Base-by-base conservation (phyloP, 2,329 filamentous ascomycete species). In the Sclerotinia nivalis region DNA sequence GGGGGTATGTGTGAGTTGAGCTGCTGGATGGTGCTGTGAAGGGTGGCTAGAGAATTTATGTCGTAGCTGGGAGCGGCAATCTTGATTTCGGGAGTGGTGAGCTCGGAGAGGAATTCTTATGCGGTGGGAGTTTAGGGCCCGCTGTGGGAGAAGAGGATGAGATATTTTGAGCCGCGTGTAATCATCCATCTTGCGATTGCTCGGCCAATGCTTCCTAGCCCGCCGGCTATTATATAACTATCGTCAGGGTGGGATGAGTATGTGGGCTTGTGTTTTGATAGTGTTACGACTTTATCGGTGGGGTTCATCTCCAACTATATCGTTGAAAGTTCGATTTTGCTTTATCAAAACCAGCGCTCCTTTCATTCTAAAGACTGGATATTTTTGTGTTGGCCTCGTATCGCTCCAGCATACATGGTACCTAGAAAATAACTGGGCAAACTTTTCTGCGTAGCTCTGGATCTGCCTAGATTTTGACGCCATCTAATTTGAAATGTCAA, bases 31-130 rank as follows among this genome's bases (percentile, higher is more conserved):
- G 31, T 59, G 1, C 5, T 47, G 22, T 40, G 40, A 2, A 73
- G 64, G 13, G 58, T 69, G 0, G 80, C 74, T 1, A 76, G 72
- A 25, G 81, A 78, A 1, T 82, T 79, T 1, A 87, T 83, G 69
- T 88, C 83, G 75, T 85, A 87, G 5, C 76, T 72, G 37, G 80
- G 79, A 18, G 85, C 80, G 9, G 81, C 74, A 37, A 85, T 78
- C n/a, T 80, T 79, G 0, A 83, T 82, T 0, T 81, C 82, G 0
- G 74, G 70, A 1, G 72, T 68, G 25, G 47, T n/a, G 15, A 76
- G 54, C n/a, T 66, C 54, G 2, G 47, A 9, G 18, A 75, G 22
- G 2, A 76, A 69, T 31, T 68, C 37, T 52, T 70, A 25, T 13
- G 66, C 61, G 22, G 49, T n/a, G 31, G 61, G 55, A 9, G 28